phyloP scores from a whole-genome alignment of 2,329 filamentous ascomycete species.

The Aspergillus pseudoterreus region DNA sequence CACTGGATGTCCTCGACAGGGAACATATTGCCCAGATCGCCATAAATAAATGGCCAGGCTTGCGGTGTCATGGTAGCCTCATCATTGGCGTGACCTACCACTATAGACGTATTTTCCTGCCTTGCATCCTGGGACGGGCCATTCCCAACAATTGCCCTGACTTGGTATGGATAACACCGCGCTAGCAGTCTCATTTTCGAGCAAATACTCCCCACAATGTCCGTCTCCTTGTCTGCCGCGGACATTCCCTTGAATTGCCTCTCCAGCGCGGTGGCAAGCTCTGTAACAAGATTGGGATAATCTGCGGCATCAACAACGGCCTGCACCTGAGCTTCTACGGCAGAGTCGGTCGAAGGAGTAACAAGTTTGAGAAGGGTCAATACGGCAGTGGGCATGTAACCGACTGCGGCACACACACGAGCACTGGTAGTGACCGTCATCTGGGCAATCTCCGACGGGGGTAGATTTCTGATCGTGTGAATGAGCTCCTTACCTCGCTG shows the following conservation, averaged over 20 bases:
- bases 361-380: neutral
- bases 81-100: neutral
- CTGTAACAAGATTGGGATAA: neutral
- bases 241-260: constrained; percentile 12
- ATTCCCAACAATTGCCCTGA: constrained; percentile 12
- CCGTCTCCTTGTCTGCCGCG: constrained; percentile 13
- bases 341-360: neutral
- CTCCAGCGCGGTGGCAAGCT: constrained; percentile 10
- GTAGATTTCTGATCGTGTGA: constrained; percentile 2
- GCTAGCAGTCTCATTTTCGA: constrained; percentile 19
- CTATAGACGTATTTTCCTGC: neutral
- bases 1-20: constrained; percentile 16
- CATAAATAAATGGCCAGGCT: constrained; percentile 2
- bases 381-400: neutral
- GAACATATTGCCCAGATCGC: constrained; percentile 12
- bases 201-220: constrained; percentile 18
- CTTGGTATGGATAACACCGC: constrained; percentile 20
- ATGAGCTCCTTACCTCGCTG: constrained; percentile 18
- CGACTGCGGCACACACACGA: neutral
- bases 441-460: neutral
- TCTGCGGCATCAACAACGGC: neutral
- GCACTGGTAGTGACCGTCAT: neutral
- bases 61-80: neutral
- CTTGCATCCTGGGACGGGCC: constrained; percentile 1
- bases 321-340: neutral